These are phyloP conservation scores for Plasmodium knowlesi DNA, from an alignment of 169 alveolate species.

Conservation along the genomic window DNA sequence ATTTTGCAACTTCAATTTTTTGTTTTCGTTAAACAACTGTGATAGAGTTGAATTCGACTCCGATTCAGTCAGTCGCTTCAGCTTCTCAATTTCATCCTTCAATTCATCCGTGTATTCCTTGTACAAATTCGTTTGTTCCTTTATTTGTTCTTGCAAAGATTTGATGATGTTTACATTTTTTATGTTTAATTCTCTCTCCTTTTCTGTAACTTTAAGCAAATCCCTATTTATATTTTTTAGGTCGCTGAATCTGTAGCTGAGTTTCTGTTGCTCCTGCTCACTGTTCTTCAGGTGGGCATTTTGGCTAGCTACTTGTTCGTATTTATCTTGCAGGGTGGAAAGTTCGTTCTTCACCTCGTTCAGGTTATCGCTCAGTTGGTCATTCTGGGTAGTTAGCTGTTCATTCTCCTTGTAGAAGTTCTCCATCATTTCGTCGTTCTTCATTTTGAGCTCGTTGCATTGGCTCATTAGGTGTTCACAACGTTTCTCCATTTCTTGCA, in stretches of 20 bases:
- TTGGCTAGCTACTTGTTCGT: conserved; percentile 11
- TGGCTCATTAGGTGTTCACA: conserved; percentile 28
- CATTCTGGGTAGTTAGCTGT: background rate
- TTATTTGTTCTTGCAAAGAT: conserved; percentile 49
- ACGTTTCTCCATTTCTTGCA: conserved; percentile 14
- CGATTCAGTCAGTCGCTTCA: conserved; percentile 5
- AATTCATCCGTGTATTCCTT: conserved; percentile 61
- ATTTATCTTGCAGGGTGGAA: conserved; percentile 23
- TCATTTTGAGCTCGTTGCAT: conserved; percentile 23
- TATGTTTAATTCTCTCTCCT: conserved; percentile 70
- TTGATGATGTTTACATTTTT: conserved; percentile 62
- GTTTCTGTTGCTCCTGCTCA: conserved; percentile 62
- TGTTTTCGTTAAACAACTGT: conserved; percentile 57
- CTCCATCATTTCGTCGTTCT: conserved; percentile 48
- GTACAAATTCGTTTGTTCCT: conserved; percentile 71
- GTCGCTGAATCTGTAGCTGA: conserved; percentile 16
- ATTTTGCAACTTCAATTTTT: conserved; percentile 68
- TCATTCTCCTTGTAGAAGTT: conserved; percentile 2
- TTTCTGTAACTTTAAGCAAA: conserved; percentile 60
- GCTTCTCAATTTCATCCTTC: conserved; percentile 29
- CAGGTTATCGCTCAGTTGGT: conserved; percentile 16
- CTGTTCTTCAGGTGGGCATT: conserved; percentile 30
- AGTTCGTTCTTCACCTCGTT: conserved; percentile 26
- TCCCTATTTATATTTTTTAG: conserved; percentile 57
- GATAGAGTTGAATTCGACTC: background rate